Evolutionary conservation across 345 rosid genomes (phyloP).

Genomic region (Boechera divaricarpa): DNA sequence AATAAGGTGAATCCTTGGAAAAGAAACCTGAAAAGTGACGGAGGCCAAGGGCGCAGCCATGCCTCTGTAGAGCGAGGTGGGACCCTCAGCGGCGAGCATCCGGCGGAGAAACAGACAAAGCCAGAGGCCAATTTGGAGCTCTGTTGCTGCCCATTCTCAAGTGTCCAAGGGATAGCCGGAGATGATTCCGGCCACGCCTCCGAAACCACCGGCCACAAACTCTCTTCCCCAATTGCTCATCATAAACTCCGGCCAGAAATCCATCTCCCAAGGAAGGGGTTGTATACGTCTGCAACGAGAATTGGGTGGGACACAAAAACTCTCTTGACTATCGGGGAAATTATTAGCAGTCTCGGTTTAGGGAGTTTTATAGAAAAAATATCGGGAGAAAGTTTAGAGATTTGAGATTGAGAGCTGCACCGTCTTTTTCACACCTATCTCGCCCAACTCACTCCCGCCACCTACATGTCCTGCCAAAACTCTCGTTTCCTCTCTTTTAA

Average conservation of each 20-base stretch:
- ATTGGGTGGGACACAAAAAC: too few species aligned
- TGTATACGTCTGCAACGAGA: too few species aligned
- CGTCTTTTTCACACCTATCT: too few species aligned
- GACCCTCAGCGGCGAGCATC: constrained; percentile 66
- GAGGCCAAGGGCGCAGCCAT: constrained; percentile 95
- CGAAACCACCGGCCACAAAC: constrained; percentile 92
- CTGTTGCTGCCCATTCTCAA: constrained; percentile 80
- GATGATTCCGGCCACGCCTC: constrained; percentile 91
- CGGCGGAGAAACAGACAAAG: constrained; percentile 66
- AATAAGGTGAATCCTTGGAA: background rate
- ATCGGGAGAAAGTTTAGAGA: too few species aligned
- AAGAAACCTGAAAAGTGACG: constrained; percentile 81
- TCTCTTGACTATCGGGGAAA: too few species aligned
- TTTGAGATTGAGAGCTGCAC: background rate
- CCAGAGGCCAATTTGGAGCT: constrained; percentile 72
- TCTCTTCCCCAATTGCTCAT: constrained; percentile 84
- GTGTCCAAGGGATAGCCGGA: constrained; percentile 95
- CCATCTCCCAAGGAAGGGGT: too few species aligned
- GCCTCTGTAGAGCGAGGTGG: constrained; percentile 79
- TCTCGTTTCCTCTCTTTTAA: background rate
- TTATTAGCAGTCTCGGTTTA: too few species aligned
- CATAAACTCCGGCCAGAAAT: constrained; percentile 94
- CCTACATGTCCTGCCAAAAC: constrained; percentile 16
- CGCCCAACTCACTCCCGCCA: constrained; percentile 35
- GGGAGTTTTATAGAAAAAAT: too few species aligned